Evolutionary conservation across 192 early-diverging fungal species (phyloP), one percentile per base, ranked within the genome.

Genomic region (Ambispora gerdemannii): DNA sequence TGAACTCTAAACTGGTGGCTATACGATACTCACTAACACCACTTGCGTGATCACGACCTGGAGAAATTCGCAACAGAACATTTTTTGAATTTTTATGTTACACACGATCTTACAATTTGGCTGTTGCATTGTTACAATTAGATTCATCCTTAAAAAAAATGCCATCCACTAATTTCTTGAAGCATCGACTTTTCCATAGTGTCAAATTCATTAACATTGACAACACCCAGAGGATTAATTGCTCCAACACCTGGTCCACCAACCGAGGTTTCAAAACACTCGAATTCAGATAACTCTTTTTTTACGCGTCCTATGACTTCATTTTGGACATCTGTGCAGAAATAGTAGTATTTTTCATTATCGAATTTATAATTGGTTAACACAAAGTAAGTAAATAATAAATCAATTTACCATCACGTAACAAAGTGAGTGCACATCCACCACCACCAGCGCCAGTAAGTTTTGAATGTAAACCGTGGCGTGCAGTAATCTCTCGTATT

Each of bases 381-480:
- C 50, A 2, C 24, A 20, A 67, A 11, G 22, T 20, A 35, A n/a
- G 17, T 17, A 52, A 43, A 36, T 7, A 31, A 19, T 47, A 47
- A 19, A 30, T 4, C 25, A 31, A 60, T 33, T 76, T 81, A 87
- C 86, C 86, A 53, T 87, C 77, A 19, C 87, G 83, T 22, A 94
- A 73, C 56, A 92, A 78, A 0, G 92, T 93, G 55, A 99, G 72
- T 22, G 92, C 91, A 76, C 97, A 99, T 13, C 97, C 97, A 63
- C 97, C 97, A 47, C 97, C 97, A 30, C 97, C 96, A 27, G 94
- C 94, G 32, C 97, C 97, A 3, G 97, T 99, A 32, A 99, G 77
- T 78, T 99, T 99, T 20, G 93, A 85, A 32, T 83, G 81, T 71
- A 97, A 76, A 0, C 81, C 83, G 43, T 83, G 74, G n/a, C 71